These are phyloP conservation scores for Heliosperma pusillum DNA, from an alignment of 148 eudicot species.

Conservation along the genomic window DNA sequence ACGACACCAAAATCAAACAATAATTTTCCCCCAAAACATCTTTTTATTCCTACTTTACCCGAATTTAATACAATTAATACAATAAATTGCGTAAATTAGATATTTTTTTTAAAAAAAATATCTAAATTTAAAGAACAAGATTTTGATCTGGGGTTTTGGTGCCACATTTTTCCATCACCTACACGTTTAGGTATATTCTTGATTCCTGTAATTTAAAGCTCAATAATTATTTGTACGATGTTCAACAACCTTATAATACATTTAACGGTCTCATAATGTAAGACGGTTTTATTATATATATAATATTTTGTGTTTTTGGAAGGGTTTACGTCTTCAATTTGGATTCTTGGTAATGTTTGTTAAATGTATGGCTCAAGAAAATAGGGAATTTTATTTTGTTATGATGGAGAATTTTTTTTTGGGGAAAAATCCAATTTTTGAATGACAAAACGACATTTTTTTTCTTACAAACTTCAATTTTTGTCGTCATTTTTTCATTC, in stretches of 20 bases:
- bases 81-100: no score
- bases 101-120: no score
- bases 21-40: neutral
- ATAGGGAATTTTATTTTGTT: neutral
- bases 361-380: neutral
- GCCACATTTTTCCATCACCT: conserved; percentile 12
- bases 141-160: conserved; percentile 3
- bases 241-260: neutral
- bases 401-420: neutral
- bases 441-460: neutral
- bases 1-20: neutral
- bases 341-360: no score
- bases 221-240: neutral
- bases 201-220: neutral
- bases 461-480: no score
- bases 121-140: no score
- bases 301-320: neutral
- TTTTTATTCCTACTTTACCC: no score
- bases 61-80: no score
- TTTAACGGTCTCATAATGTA: no score
- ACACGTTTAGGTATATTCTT: conserved; percentile 20
- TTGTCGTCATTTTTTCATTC: neutral
- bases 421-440: neutral
- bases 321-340: neutral
- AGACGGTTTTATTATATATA: no score